phyloP scores from a whole-genome alignment of 2,329 filamentous ascomycete species.

The Aspergillus transmontanensis region DNA sequence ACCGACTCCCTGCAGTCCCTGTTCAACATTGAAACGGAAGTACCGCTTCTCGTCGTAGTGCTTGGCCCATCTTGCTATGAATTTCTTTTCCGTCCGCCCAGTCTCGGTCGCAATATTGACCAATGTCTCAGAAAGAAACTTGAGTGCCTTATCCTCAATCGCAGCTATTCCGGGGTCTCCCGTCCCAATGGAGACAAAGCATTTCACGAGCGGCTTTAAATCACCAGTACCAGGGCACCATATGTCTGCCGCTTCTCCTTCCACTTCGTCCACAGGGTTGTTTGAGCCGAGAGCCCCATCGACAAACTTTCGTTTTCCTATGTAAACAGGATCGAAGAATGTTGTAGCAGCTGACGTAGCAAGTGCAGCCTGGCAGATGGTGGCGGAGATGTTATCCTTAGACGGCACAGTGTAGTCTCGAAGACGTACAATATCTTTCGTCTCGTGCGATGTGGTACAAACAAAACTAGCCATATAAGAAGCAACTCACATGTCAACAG shows the following conservation, averaged over 20 bases:
- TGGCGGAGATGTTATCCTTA: background rate
- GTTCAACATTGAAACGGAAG: background rate
- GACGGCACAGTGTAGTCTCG: background rate
- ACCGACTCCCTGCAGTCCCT: background rate
- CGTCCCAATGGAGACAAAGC: background rate
- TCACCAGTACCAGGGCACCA: background rate
- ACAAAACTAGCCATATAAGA: background rate
- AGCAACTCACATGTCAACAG: background rate
- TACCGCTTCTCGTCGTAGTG: background rate
- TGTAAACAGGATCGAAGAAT: conserved; percentile 43
- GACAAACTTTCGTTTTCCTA: conserved; percentile 39
- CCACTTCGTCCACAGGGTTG: conserved; percentile 38
- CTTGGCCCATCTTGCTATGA: background rate
- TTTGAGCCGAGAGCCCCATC: conserved; percentile 49
- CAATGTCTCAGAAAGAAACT: background rate
- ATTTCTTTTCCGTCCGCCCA: background rate
- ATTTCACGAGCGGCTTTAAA: background rate
- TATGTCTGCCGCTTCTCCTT: background rate
- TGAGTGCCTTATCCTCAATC: background rate
- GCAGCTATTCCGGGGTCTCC: background rate
- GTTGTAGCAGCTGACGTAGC: conserved; percentile 48
- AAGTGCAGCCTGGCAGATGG: conserved; percentile 44
- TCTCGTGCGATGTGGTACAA: background rate
- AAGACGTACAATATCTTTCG: background rate
- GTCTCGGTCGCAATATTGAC: background rate